These are phyloP conservation scores for Circinella minor DNA, from an alignment of 371 early-diverging fungal species.

Conservation along the genomic window DNA sequence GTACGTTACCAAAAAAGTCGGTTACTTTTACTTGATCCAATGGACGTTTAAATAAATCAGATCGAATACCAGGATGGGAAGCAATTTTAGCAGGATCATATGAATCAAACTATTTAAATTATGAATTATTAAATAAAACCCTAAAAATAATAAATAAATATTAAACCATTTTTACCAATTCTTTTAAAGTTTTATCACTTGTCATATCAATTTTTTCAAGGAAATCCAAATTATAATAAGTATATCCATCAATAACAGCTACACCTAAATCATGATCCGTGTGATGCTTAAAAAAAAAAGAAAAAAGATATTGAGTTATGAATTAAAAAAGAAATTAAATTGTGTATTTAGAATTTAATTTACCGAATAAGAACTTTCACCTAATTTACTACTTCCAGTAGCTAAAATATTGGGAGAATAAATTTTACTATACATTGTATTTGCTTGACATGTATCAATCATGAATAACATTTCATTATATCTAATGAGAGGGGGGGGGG, in stretches of 20 bases:
- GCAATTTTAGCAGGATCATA: constrained; percentile 75
- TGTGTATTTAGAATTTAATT: constrained; percentile 8
- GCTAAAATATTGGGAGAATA: constrained; percentile 92
- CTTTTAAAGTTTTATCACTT: constrained; percentile 74
- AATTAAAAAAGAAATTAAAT: not conserved
- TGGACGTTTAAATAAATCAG: constrained; percentile 79
- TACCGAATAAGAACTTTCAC: constrained; percentile 95
- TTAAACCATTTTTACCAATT: constrained; percentile 58
- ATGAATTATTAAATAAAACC: too few relatives aligned
- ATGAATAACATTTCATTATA: constrained; percentile 96
- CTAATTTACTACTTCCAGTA: constrained; percentile 84
- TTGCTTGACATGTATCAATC: constrained; percentile 98
- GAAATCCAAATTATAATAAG: constrained; percentile 90
- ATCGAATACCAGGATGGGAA: constrained; percentile 84
- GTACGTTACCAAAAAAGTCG: constrained; percentile 95
- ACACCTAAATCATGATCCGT: constrained; percentile 92
- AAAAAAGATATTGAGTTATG: not conserved
- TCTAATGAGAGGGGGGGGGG: too few relatives aligned
- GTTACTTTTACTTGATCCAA: constrained; percentile 81
- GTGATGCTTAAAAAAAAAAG: constrained; percentile 66
- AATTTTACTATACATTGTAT: constrained; percentile 90
- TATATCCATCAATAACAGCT: constrained; percentile 95
- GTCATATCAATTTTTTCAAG: constrained; percentile 84
- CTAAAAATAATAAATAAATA: not conserved
- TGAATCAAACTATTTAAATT: constrained; percentile 67